These are phyloP conservation scores for Proliferodiscus dingleyae DNA, from an alignment of 2,329 filamentous ascomycete species.

Conservation along the genomic window DNA sequence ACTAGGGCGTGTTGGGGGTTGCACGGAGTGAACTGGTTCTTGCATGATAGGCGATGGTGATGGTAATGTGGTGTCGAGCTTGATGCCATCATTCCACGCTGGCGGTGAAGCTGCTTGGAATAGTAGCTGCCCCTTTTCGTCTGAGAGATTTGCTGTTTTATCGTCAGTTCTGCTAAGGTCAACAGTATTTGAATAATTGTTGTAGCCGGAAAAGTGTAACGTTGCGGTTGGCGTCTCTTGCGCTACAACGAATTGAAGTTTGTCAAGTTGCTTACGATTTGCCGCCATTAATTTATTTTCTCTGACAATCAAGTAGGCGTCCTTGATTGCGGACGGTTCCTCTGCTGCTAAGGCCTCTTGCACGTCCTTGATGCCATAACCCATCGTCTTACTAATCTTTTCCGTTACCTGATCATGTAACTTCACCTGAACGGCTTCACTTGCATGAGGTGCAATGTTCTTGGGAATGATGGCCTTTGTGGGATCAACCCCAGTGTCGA, in stretches of 20 bases:
- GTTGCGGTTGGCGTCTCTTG: slow-evolving; percentile 1
- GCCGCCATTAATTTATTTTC: slow-evolving; percentile 97
- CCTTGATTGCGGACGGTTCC: slow-evolving; percentile 96
- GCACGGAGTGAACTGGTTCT: slow-evolving; percentile 6
- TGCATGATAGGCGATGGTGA: slow-evolving; percentile 18
- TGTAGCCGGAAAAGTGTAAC: slow-evolving; percentile 5
- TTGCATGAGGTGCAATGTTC: slow-evolving; percentile 73
- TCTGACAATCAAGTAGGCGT: slow-evolving; percentile 95
- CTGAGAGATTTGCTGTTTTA: slow-evolving; percentile 27
- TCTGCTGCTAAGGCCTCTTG: slow-evolving; percentile 87
- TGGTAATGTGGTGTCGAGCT: slow-evolving; percentile 24
- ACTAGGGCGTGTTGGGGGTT: slow-evolving; percentile 17
- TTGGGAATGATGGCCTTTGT: slow-evolving; percentile 84
- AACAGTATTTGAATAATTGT: background rate
- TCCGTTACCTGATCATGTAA: slow-evolving; percentile 89
- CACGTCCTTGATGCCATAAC: slow-evolving; percentile 90
- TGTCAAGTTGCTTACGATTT: slow-evolving; percentile 63
- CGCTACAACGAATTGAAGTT: background rate
- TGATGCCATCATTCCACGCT: slow-evolving; percentile 38
- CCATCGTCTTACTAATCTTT: slow-evolving; percentile 97
- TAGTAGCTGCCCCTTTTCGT: slow-evolving; percentile 32
- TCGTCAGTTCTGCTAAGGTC: slow-evolving; percentile 12
- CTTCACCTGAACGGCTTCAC: slow-evolving; percentile 76
- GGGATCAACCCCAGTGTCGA: slow-evolving; percentile 89
- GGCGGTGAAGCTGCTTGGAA: slow-evolving; percentile 54